Base-by-base conservation (phyloP, 2,329 filamentous ascomycete genomes). In the Phyllosticta capitalensis region DNA sequence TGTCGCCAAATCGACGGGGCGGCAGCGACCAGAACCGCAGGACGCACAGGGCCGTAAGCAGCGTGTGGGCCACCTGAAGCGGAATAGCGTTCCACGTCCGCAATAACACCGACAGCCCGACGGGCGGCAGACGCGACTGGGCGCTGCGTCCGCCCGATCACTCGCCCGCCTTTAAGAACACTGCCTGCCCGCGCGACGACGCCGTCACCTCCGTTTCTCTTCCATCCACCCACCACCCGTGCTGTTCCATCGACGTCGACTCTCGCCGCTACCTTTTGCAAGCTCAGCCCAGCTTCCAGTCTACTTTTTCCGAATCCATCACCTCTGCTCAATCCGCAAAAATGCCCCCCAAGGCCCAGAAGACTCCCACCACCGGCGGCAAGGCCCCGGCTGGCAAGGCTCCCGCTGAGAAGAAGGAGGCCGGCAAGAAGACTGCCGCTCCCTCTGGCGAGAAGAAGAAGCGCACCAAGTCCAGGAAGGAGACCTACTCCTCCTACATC, bases 401-500 rank as follows among this genome's bases (percentile, higher is more conserved):
- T 53, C 91, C 92, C 62, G 89, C 88, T 74, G 92, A 96, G 86
- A 96, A 96, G 89, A 96, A 97, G 88, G 92, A 97, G 81, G 94
- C 92, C 66, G 94, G 92, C 83, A 99, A 99, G 90, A 99, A 97
- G 89, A 97, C 94, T 55, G 80, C 84, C 68, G 90, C 92, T 63
- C 86, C 92, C 64, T 86, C 90, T 74, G 94, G 94, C 66, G 94
- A 97, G 71, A 97, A 97, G 91, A 99, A 99, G 90, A 99, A 97
- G 92, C 90, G 94, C 75, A 95, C 91, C 82, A 99, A 99, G 92
- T 90, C 92, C 68, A 88, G 94, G 81, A 97, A 97, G 89, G 94
- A 99, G 85, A 99, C 94, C n/a, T 99, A 99, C 84, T 95, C 89
- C 69, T 95, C 90, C 60, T 99, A 99, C 86, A 99, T 99, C 81